Evolutionary conservation across 441 rosid species (phyloP).

Genomic region (Adansonia rubrostipa): DNA sequence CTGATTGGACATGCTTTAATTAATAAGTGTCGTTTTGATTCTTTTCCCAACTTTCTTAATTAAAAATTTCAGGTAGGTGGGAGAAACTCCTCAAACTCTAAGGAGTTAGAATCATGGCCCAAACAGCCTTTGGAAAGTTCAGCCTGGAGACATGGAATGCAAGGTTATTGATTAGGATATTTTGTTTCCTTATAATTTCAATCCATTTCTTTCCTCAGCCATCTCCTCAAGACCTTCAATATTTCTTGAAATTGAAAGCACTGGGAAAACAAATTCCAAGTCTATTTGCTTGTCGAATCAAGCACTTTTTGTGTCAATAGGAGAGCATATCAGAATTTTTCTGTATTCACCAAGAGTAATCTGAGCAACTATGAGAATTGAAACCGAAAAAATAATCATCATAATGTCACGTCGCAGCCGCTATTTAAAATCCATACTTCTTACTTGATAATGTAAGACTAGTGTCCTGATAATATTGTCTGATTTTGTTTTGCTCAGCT

Average conservation of each 20-base stretch:
- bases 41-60: neutral
- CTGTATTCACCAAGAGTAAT: too few relatives aligned
- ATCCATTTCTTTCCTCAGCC: too few relatives aligned
- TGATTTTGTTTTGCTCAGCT: slow-evolving; percentile 32
- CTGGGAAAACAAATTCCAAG: too few relatives aligned
- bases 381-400: too few relatives aligned
- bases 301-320: too few relatives aligned
- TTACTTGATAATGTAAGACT: neutral
- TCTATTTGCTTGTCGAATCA: too few relatives aligned
- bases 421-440: too few relatives aligned
- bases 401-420: too few relatives aligned
- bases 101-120: slow-evolving; percentile 45
- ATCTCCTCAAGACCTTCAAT: too few relatives aligned
- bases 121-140: slow-evolving; percentile 46
- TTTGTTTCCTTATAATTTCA: neutral
- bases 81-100: slow-evolving; percentile 48
- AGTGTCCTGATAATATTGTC: slow-evolving; percentile 9
- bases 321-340: too few relatives aligned
- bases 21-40: neutral
- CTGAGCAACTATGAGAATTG: too few relatives aligned
- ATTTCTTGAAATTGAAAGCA: too few relatives aligned
- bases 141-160: slow-evolving; percentile 52
- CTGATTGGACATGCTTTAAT: slow-evolving; percentile 15
- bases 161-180: slow-evolving; percentile 41
- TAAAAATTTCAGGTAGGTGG: slow-evolving; percentile 47